Evolutionary conservation across 306 rosid genomes (phyloP).

Genomic region (Vigna angularis): DNA sequence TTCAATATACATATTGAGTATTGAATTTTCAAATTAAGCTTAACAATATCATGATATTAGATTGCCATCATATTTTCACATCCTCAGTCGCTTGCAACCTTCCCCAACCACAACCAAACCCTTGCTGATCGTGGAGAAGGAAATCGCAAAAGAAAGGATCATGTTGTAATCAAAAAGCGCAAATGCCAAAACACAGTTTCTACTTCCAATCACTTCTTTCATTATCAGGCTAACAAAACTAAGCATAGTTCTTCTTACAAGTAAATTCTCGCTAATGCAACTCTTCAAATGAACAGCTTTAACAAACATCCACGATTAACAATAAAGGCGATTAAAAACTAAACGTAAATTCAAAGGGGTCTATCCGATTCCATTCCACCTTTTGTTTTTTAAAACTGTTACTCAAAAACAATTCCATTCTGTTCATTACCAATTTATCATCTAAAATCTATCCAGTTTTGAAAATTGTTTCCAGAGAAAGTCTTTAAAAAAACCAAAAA

Average conservation of each 20-base stretch:
- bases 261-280: slow-evolving; percentile 30
- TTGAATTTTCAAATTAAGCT: slow-evolving; percentile 43
- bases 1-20: slow-evolving; percentile 30
- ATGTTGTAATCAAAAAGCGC: slow-evolving; percentile 25
- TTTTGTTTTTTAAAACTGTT: background rate
- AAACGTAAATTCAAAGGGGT: background rate
- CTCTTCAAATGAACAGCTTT: slow-evolving; percentile 34
- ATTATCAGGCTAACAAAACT: slow-evolving; percentile 43
- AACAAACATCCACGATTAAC: slow-evolving; percentile 23
- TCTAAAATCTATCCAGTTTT: background rate
- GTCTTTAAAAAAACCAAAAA: background rate
- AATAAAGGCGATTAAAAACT: background rate
- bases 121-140: background rate
- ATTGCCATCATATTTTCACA: slow-evolving; percentile 40
- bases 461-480: background rate
- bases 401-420: background rate
- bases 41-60: slow-evolving; percentile 28
- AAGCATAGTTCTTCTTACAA: slow-evolving; percentile 32
- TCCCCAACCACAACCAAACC: slow-evolving; percentile 36
- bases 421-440: background rate
- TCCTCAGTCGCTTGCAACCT: slow-evolving; percentile 28
- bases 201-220: slow-evolving; percentile 30
- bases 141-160: slow-evolving; percentile 30
- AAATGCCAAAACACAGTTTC: slow-evolving; percentile 18
- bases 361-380: background rate